phyloP scores from a whole-genome alignment of 2,329 filamentous ascomycete genomes.

The Ophiocordyceps camponoti-leonardi region DNA sequence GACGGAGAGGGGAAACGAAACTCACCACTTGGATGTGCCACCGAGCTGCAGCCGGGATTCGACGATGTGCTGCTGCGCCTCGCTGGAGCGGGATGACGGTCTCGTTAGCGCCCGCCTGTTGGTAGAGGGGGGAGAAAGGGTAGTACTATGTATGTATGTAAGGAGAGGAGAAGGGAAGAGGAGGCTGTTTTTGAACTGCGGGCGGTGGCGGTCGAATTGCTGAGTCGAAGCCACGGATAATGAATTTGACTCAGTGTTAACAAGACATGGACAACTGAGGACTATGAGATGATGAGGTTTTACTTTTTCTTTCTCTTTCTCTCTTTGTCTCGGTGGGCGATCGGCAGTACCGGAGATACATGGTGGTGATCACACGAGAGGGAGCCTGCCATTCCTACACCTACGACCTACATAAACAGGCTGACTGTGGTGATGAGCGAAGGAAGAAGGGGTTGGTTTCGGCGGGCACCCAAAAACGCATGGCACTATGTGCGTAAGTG shows the following conservation, averaged over 20 bases:
- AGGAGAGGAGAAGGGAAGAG: background rate
- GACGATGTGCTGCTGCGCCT: background rate
- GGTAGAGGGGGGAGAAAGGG: background rate
- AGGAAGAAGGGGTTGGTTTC: no score
- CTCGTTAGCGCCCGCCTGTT: background rate
- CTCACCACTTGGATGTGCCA: background rate
- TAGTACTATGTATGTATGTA: background rate
- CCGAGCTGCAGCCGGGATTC: background rate
- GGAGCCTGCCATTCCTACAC: no score
- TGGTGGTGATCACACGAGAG: no score
- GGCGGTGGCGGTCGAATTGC: background rate
- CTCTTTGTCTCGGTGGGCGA: background rate
- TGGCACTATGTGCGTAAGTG: no score
- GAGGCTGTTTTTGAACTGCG: background rate
- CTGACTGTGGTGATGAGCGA: no score
- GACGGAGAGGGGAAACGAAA: background rate
- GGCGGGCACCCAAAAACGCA: no score
- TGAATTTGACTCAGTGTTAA: background rate
- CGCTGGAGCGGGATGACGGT: background rate
- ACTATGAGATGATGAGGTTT: background rate
- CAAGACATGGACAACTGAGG: background rate
- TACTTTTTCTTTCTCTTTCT: background rate
- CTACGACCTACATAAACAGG: no score
- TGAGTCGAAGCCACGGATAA: background rate
- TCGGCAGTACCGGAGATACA: background rate